These are phyloP conservation scores for Trichoderma sp. DNA, from an alignment of 2,329 filamentous ascomycete genomes.

Conservation along the genomic window DNA sequence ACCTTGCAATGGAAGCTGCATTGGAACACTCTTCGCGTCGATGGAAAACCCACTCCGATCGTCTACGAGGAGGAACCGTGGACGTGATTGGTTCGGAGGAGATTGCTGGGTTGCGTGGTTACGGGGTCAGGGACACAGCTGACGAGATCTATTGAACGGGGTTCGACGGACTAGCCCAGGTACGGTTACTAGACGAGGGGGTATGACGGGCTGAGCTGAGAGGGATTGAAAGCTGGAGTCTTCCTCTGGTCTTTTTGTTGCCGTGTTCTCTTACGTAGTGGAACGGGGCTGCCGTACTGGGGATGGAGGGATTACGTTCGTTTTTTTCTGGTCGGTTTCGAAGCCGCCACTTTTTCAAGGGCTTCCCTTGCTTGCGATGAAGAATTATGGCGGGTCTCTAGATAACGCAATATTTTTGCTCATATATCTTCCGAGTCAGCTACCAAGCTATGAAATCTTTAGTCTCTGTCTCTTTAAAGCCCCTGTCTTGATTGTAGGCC, in stretches of 20 bases:
- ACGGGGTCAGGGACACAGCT: background rate
- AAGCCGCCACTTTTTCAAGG: background rate
- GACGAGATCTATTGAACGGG: slow-evolving; percentile 15
- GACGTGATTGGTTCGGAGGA: background rate
- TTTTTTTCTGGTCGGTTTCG: background rate
- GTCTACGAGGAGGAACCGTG: background rate
- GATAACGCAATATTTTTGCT: slow-evolving; percentile 1
- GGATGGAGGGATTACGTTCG: background rate
- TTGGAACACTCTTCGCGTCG: background rate
- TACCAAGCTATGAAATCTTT: background rate
- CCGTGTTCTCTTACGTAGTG: background rate
- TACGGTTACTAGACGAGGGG: background rate
- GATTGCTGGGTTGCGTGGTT: background rate
- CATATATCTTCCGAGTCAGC: background rate
- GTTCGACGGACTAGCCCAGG: background rate
- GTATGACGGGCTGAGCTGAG: background rate
- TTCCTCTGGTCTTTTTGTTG: background rate
- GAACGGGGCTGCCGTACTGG: background rate
- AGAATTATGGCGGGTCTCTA: background rate
- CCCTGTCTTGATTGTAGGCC: background rate
- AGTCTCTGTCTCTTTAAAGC: background rate
- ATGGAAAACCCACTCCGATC: background rate
- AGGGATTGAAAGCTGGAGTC: background rate
- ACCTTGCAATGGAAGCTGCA: background rate
- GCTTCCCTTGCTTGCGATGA: background rate